A percentile compares a stretch with the other conserved stretches of the same genome.
These are phyloP conservation scores for Ceriops tagal DNA, from an alignment of 345 rosid species.

Conservation along the genomic window DNA sequence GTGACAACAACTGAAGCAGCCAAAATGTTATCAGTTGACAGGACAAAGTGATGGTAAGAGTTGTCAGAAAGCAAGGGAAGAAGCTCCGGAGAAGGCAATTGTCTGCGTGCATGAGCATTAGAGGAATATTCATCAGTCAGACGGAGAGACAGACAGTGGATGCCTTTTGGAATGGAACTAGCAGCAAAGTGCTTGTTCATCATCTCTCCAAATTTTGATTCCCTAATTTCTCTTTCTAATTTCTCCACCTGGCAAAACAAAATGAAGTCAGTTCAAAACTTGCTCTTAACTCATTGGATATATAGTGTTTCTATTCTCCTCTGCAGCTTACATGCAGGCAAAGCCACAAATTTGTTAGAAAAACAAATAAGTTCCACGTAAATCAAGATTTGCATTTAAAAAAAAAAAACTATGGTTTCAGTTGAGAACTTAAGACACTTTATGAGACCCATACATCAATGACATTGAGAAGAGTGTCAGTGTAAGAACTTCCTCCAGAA, in stretches of 20 bases:
- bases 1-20: constrained; percentile 98
- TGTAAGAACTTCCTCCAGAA: background rate
- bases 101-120: constrained; percentile 96
- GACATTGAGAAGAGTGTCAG: background rate
- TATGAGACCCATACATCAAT: background rate
- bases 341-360: too few relatives aligned
- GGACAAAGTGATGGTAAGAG: constrained; percentile 77
- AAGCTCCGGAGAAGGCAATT: constrained; percentile 91
- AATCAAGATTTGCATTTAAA: too few relatives aligned
- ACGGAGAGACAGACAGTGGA: constrained; percentile 92
- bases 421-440: too few relatives aligned
- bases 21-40: constrained; percentile 92
- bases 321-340: too few relatives aligned
- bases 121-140: constrained; percentile 98
- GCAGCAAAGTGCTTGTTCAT: constrained; percentile 99
- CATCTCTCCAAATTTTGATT: constrained; percentile 88
- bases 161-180: constrained; percentile 94
- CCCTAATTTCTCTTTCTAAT: constrained; percentile 79
- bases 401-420: too few relatives aligned
- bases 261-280: constrained; percentile 5
- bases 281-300: too few relatives aligned
- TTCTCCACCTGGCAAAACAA: constrained; percentile 75
- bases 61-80: constrained; percentile 93
- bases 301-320: too few relatives aligned
- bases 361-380: too few relatives aligned